phyloP scores from a whole-genome alignment of 495 filamentous ascomycete species.

The Aspergillus olivimuriae region DNA sequence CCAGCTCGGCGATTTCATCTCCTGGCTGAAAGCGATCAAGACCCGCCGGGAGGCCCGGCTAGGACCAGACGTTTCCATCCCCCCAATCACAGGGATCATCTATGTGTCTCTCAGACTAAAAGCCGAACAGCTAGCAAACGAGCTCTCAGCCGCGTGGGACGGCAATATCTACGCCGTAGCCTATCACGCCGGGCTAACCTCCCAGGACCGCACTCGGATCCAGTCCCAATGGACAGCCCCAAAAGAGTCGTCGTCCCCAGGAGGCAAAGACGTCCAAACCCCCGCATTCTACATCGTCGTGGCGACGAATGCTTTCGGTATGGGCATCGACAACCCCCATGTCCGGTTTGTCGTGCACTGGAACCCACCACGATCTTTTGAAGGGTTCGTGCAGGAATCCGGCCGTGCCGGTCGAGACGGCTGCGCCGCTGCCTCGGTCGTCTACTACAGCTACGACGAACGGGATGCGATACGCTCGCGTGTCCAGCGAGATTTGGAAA shows the following conservation, averaged over 20 bases:
- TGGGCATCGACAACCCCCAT: conserved; percentile 95
- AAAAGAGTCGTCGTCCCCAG: conserved; percentile 25
- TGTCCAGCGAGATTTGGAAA: conserved; percentile 31
- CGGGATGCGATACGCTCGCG: conserved; percentile 63
- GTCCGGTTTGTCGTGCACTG: conserved; percentile 93
- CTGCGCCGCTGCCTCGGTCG: conserved; percentile 73
- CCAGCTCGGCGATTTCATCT: conserved; percentile 61
- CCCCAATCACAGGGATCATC: conserved; percentile 76
- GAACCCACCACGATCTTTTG: conserved; percentile 86
- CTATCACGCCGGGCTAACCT: conserved; percentile 45
- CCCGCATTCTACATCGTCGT: conserved; percentile 81
- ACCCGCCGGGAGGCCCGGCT: conserved; percentile 48
- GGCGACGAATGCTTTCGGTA: conserved; percentile 92
- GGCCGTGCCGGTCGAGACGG: conserved; percentile 87
- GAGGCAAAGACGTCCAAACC: conserved; percentile 3
- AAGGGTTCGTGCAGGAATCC: conserved; percentile 94
- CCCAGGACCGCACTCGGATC: conserved; percentile 36
- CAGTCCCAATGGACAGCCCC: conserved; percentile 69
- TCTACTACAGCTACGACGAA: conserved; percentile 85
- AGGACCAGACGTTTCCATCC: conserved; percentile 44
- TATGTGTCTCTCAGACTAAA: conserved; percentile 77
- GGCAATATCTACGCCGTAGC: conserved; percentile 38
- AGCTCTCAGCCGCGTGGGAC: conserved; percentile 20
- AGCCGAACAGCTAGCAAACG: conserved; percentile 63
- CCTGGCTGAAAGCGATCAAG: conserved; percentile 69